Percentiles rank a stretch among this genome's conserved stretches.
Conservation (phyloP, 495 filamentous ascomycete species). For the Lophium mytilinum region DNA sequence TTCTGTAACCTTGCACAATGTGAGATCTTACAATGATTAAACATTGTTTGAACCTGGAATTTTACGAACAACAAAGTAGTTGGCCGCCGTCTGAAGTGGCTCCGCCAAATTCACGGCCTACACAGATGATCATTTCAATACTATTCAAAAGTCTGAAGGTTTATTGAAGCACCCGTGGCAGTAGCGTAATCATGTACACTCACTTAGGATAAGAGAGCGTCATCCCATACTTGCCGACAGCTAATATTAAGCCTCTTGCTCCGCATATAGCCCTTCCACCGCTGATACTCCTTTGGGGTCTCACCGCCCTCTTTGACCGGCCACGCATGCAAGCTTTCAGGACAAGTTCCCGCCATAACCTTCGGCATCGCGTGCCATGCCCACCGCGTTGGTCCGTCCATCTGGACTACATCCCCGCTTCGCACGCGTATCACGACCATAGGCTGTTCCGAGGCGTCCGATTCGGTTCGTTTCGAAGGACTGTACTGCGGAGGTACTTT, state of each 20-base stretch:
- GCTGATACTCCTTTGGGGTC: slow-evolving; percentile 1
- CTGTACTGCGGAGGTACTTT: background rate
- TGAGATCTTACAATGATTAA: too few species aligned
- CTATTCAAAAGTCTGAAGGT: too few species aligned
- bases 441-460: background rate
- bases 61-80: too few species aligned
- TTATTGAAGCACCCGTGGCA: too few species aligned
- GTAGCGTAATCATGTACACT: too few species aligned
- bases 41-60: too few species aligned
- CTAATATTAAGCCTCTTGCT: slow-evolving; percentile 22
- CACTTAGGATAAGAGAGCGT: too few species aligned
- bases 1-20: too few species aligned
- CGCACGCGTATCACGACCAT: slow-evolving; percentile 17
- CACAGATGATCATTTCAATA: too few species aligned
- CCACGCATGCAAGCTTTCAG: slow-evolving; percentile 10
- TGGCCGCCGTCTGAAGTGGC: too few species aligned
- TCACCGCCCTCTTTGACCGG: slow-evolving; percentile 16
- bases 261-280: slow-evolving; percentile 21
- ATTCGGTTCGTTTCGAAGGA: too few species aligned
- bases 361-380: slow-evolving; percentile 25
- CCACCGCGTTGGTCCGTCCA: slow-evolving; percentile 21
- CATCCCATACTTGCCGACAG: slow-evolving; percentile 23
- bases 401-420: slow-evolving; percentile 19
- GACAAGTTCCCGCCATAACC: slow-evolving; percentile 16
- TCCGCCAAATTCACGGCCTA: too few species aligned